phyloP scores from a whole-genome alignment of 1,284 basidiomycete genomes.

The Schizopora paradoxa region DNA sequence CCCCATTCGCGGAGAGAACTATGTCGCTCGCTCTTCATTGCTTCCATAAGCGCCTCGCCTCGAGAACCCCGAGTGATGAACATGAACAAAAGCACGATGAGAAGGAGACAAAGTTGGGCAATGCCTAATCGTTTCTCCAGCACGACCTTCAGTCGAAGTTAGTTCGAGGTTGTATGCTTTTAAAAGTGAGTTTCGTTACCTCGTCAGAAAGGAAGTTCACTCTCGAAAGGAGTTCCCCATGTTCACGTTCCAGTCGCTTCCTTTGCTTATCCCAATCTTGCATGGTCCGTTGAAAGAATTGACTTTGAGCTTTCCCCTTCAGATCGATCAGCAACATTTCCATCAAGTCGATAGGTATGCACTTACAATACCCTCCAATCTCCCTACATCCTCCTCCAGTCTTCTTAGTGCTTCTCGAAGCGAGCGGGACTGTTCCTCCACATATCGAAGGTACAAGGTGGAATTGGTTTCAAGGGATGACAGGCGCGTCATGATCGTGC shows the following conservation, averaged over 20 bases:
- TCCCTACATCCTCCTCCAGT: constrained; percentile 79
- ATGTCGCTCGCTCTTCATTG: constrained; percentile 22
- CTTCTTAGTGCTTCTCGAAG: constrained; percentile 73
- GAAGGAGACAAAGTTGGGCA: constrained; percentile 73
- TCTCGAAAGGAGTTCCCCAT: constrained; percentile 56
- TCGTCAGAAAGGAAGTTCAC: constrained; percentile 73
- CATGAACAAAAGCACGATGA: constrained; percentile 79
- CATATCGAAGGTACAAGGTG: constrained; percentile 81
- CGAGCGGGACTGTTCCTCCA: constrained; percentile 83
- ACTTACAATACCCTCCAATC: constrained; percentile 71
- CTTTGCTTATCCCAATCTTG: constrained; percentile 70
- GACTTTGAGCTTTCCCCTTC: constrained; percentile 63
- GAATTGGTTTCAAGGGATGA: constrained; percentile 84
- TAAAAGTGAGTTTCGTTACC: constrained; percentile 34
- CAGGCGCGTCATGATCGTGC: constrained; percentile 92
- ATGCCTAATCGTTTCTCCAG: constrained; percentile 82
- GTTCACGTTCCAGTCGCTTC: constrained; percentile 62
- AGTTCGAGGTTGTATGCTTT: background rate
- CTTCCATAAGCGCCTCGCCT: constrained; percentile 33
- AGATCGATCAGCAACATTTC: constrained; percentile 5
- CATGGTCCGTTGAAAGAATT: constrained; percentile 59
- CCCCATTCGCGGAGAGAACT: constrained; percentile 47
- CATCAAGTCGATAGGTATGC: constrained; percentile 1
- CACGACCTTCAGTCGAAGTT: constrained; percentile 58
- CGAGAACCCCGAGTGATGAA: constrained; percentile 76